phyloP scores from a whole-genome alignment of 2,329 filamentous ascomycete species.

The Bipolaris oryzae region DNA sequence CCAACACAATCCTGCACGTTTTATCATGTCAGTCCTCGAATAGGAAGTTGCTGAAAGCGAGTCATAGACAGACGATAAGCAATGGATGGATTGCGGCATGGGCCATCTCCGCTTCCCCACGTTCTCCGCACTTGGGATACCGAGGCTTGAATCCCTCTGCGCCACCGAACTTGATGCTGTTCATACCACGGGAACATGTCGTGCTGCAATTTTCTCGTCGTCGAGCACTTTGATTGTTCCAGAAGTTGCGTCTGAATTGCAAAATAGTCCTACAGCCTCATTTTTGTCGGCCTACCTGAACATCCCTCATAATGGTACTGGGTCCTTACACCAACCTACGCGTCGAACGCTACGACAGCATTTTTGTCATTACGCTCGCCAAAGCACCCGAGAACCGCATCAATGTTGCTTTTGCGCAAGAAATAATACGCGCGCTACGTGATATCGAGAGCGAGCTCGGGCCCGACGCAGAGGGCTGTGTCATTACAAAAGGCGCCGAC shows the following conservation, averaged over 20 bases:
- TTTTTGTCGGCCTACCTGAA: background rate
- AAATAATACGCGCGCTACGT: slow-evolving; percentile 59
- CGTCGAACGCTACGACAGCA: slow-evolving; percentile 54
- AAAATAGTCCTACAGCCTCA: background rate
- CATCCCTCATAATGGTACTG: slow-evolving; percentile 23
- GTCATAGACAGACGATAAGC: background rate
- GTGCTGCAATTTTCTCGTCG: background rate
- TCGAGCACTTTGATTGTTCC: background rate
- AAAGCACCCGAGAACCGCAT: slow-evolving; percentile 62
- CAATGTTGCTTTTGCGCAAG: slow-evolving; percentile 58
- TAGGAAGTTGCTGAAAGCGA: background rate
- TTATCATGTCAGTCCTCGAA: too few species aligned
- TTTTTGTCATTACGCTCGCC: slow-evolving; percentile 62
- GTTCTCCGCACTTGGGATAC: slow-evolving; percentile 27
- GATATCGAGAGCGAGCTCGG: slow-evolving; percentile 56
- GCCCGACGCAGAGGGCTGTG: slow-evolving; percentile 56
- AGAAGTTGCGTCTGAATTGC: background rate
- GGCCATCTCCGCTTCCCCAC: slow-evolving; percentile 22
- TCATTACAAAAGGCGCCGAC: slow-evolving; percentile 60
- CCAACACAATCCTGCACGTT: background rate
- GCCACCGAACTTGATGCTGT: background rate
- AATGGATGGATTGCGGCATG: background rate
- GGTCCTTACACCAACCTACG: slow-evolving; percentile 52
- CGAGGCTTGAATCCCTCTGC: slow-evolving; percentile 21
- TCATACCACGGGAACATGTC: background rate